Evolutionary conservation across 768 basidiomycete genomes (phyloP).

Genomic region (Nidularia sp.): DNA sequence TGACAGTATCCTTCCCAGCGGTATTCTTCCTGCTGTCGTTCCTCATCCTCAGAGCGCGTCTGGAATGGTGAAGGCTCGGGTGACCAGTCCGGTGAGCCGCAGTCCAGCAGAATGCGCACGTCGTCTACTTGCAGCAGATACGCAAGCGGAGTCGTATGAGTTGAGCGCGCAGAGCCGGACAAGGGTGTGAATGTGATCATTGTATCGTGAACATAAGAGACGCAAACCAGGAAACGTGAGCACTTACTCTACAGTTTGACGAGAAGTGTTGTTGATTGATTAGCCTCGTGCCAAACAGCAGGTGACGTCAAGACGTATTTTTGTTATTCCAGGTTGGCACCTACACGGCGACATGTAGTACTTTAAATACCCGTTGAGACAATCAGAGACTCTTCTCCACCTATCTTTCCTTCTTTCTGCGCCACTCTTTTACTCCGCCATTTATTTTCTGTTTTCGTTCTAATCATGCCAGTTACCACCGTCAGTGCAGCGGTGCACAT

Average conservation of each 20-base stretch:
- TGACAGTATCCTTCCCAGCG: slow-evolving; percentile 66
- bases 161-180: slow-evolving; percentile 75
- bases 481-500: slow-evolving; percentile 51
- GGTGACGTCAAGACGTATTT: not conserved
- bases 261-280: not conserved
- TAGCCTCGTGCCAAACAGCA: not conserved
- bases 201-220: slow-evolving; percentile 5
- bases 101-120: slow-evolving; percentile 89
- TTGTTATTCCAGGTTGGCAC: too few relatives aligned
- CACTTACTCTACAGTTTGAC: not conserved
- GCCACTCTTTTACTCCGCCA: slow-evolving; percentile 1
- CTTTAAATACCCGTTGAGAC: too few relatives aligned
- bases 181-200: slow-evolving; percentile 97
- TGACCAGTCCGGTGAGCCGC: slow-evolving; percentile 86
- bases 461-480: slow-evolving; percentile 47
- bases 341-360: not conserved
- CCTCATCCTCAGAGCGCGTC: slow-evolving; percentile 15
- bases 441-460: slow-evolving; percentile 2
- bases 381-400: not conserved
- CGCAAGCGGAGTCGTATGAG: slow-evolving; percentile 59
- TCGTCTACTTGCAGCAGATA: slow-evolving; percentile 95
- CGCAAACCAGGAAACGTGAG: slow-evolving; percentile 5
- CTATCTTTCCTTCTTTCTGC: slow-evolving; percentile 5
- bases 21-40: slow-evolving; percentile 26
- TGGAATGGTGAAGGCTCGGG: slow-evolving; percentile 48